Evolutionary conservation across 2,329 filamentous ascomycete species (phyloP).

Genomic region (Purpureocillium lavendulum): DNA sequence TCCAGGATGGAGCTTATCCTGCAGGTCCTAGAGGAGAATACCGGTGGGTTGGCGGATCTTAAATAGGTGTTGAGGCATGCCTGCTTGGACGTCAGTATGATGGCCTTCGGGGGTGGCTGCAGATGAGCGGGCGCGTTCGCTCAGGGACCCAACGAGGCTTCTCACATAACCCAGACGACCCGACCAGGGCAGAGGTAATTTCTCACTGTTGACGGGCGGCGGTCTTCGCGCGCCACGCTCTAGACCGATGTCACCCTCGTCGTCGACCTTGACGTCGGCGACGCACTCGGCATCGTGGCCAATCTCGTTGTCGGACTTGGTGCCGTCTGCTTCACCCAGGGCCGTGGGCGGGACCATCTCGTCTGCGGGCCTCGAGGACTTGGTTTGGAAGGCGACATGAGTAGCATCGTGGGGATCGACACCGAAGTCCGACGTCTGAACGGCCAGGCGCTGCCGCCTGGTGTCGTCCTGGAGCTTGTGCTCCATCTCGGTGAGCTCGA

Average conservation of each 20-base stretch:
- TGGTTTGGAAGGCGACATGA: neutral
- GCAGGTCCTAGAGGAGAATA: slow-evolving; percentile 88
- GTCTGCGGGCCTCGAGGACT: neutral
- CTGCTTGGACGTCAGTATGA: slow-evolving; percentile 23
- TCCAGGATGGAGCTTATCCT: slow-evolving; percentile 86
- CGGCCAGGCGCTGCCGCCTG: slow-evolving; percentile 36
- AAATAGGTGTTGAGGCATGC: slow-evolving; percentile 92
- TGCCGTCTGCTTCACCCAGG: too few species aligned
- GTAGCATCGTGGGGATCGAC: slow-evolving; percentile 1
- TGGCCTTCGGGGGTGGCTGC: too few species aligned
- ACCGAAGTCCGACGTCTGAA: slow-evolving; percentile 30
- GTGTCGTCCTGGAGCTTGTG: slow-evolving; percentile 31
- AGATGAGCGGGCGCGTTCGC: too few species aligned
- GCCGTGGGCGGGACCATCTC: neutral
- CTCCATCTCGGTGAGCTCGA: slow-evolving; percentile 42
- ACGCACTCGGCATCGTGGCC: neutral
- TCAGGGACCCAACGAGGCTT: neutral
- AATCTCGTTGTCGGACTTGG: too few species aligned
- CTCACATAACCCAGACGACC: slow-evolving; percentile 81
- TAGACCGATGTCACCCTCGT: slow-evolving; percentile 4
- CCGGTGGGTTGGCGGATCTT: slow-evolving; percentile 67
- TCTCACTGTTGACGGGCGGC: slow-evolving; percentile 74
- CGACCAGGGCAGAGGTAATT: slow-evolving; percentile 82
- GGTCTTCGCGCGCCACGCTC: slow-evolving; percentile 43
- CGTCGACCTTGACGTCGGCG: neutral